phyloP scores from a whole-genome alignment of 208 protist species.

The Trypanosoma platydactyli region DNA sequence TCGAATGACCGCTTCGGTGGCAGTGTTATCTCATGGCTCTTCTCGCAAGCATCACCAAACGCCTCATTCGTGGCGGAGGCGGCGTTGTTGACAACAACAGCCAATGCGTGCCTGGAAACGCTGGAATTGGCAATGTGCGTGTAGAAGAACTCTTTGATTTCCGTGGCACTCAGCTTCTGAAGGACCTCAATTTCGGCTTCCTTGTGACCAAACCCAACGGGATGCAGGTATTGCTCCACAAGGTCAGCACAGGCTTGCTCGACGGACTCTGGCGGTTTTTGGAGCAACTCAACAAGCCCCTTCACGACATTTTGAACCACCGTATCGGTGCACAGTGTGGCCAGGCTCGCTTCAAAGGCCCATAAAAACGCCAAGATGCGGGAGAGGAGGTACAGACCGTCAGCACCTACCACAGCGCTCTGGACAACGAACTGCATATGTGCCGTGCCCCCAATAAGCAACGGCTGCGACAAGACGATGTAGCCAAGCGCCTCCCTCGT shows the following conservation, averaged over 20 bases:
- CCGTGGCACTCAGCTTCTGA: conserved; percentile 28
- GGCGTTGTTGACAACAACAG: conserved; percentile 43
- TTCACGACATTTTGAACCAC: conserved; percentile 39
- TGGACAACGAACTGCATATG: conserved; percentile 61
- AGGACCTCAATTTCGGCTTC: conserved; percentile 43
- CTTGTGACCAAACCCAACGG: conserved; percentile 32
- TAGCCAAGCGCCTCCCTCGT: conserved; percentile 84
- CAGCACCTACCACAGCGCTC: conserved; percentile 49
- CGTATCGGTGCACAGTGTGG: conserved; percentile 35
- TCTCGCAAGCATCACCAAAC: conserved; percentile 4
- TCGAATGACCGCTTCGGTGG: conserved; percentile 14
- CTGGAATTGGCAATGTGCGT: conserved; percentile 43
- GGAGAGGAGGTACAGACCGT: conserved; percentile 68
- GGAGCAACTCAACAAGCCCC: conserved; percentile 41
- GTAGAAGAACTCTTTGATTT: conserved; percentile 42
- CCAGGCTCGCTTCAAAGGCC: conserved; percentile 46
- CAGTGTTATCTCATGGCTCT: conserved; percentile 10
- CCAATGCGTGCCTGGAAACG: conserved; percentile 35
- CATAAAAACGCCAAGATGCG: conserved; percentile 68
- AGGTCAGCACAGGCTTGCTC: conserved; percentile 38
- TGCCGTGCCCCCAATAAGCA: conserved; percentile 23
- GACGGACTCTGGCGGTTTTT: conserved; percentile 54
- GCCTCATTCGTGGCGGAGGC: conserved; percentile 21
- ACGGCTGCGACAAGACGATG: conserved; percentile 45
- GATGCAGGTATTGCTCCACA: conserved; percentile 33